Evolutionary conservation across 768 basidiomycete species (phyloP).

Genomic region (Mycena pura): DNA sequence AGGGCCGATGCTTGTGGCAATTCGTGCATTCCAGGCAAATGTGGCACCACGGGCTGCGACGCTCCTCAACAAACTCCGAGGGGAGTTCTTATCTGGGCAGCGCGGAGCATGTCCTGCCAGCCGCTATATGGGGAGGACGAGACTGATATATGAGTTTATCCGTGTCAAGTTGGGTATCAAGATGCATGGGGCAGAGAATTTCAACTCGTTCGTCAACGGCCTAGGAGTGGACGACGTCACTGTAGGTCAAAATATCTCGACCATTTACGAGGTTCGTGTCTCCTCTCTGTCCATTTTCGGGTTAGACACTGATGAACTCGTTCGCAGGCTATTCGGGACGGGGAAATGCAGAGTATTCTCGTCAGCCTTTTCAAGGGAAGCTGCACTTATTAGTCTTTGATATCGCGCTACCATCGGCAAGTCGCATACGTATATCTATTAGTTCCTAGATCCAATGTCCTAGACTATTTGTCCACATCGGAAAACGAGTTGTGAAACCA

Average conservation of each 20-base stretch:
- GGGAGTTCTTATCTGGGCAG: conserved; percentile 64
- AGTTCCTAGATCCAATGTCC: no score
- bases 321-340: conserved; percentile 67
- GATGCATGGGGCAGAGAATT: conserved; percentile 83
- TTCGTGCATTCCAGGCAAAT: conserved; percentile 60
- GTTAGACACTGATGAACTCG: background rate
- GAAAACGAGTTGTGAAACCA: no score
- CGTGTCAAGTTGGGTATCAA: conserved; percentile 66
- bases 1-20: conserved; percentile 41
- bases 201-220: conserved; percentile 48
- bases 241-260: conserved; percentile 74
- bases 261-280: conserved; percentile 67
- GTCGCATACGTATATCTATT: background rate
- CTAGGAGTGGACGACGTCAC: conserved; percentile 60
- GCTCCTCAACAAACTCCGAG: conserved; percentile 56
- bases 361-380: conserved; percentile 53
- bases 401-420: background rate
- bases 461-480: background rate
- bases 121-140: conserved; percentile 62
- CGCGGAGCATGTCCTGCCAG: conserved; percentile 74
- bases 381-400: conserved; percentile 13
- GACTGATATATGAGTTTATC: conserved; percentile 72
- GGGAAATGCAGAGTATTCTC: conserved; percentile 66
- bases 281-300: background rate
- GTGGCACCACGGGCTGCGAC: conserved; percentile 55